Evolutionary conservation across 1,284 basidiomycete species (phyloP), one percentile per base, ranked within the genome.

Genomic region (Leccinum cinnamomeum): DNA sequence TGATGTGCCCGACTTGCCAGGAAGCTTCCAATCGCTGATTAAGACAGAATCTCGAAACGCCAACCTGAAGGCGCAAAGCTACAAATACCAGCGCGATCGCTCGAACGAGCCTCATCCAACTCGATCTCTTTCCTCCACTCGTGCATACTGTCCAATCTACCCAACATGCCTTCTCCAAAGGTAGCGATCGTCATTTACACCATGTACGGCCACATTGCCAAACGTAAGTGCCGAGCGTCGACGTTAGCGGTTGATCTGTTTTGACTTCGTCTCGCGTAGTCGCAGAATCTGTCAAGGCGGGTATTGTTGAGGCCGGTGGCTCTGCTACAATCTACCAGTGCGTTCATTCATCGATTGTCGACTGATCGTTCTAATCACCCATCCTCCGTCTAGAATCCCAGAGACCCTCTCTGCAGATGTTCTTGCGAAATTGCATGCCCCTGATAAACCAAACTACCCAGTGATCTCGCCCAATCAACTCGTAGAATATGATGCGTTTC

Each of bases 381-480:
- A 44, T 30, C 37, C 20, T 18, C 44, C 7, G 16, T 10, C 37
- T 7, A 90, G 88, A 76, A 87, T 96, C 69, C 79, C 87, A 61
- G 95, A 98, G 81, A 97, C 94, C 6, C 88, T 97, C 61, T 74
- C 89, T 3, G 77, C 85, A n/a, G 90, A 93, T 25, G 79, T 97
- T 63, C 82, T 97, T 1, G 64, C 57, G 62, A 75, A 75, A 64
- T 86, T 88, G 94, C 92, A 1, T 86, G 88, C 11, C 71, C 87
- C 50, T 90, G 89, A 73, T 12, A 20, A 10, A 3, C 82, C 86
- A 64, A 78, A 82, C 65, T 91, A 92, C 80, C 92, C 93, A 51
- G 72, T 91, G 72, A 81, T 95, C 73, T 81, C 80, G 16, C 84
- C 90, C 50, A 79, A 82, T 7, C 82, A 88, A 61, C 82, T 97